A percentile compares a stretch with the other conserved stretches of the same genome.
phyloP scores from a whole-genome alignment of 495 filamentous ascomycete genomes.

The Neurospora sp. region DNA sequence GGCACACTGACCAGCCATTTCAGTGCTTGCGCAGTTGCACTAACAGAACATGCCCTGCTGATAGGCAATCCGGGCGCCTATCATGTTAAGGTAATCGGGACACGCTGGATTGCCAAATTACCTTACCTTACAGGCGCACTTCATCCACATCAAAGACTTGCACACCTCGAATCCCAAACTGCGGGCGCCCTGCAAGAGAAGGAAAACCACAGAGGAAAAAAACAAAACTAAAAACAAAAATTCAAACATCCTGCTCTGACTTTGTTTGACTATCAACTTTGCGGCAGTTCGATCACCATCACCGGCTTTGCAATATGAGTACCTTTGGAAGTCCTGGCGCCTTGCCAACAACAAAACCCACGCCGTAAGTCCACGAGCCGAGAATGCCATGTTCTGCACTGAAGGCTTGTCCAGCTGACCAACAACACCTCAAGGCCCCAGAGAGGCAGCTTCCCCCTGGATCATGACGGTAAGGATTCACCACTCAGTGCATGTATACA shows the following conservation, averaged over 20 bases:
- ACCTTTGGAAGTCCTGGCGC: constrained; percentile 72
- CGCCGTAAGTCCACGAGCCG: constrained; percentile 50
- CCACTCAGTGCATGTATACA: neutral
- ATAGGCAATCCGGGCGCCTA: neutral
- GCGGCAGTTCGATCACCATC: neutral
- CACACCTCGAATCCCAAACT: neutral
- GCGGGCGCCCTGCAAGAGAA: neutral
- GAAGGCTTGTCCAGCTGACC: constrained; percentile 1
- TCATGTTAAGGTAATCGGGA: neutral
- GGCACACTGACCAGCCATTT: neutral
- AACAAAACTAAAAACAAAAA: neutral
- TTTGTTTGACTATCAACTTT: neutral
- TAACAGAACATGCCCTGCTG: neutral
- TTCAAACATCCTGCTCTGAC: neutral
- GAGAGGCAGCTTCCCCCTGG: constrained; percentile 90
- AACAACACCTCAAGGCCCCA: constrained; percentile 53
- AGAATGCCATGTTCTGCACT: neutral
- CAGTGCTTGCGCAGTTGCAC: neutral
- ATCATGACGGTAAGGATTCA: constrained; percentile 67
- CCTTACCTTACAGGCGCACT: neutral
- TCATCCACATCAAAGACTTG: neutral
- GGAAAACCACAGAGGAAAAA: neutral
- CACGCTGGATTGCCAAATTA: neutral
- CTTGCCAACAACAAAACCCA: constrained; percentile 60
- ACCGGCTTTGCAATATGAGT: constrained; percentile 30